Evolutionary conservation across 139 green algal species (phyloP), one percentile per base, ranked within the genome.

Genomic region (Zygnema cylindricum): DNA sequence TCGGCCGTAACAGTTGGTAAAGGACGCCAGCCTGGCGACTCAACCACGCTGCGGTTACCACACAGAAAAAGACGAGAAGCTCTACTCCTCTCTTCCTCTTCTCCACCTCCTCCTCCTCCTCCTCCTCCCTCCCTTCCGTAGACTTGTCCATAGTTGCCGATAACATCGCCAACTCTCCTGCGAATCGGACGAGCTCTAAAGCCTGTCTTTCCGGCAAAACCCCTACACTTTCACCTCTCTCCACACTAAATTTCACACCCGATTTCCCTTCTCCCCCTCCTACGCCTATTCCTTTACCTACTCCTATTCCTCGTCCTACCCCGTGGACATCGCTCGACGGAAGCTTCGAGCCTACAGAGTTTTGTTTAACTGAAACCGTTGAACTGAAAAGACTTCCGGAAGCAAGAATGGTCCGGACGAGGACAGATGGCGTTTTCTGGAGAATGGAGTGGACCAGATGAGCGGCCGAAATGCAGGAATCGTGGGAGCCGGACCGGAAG

Each of bases 281-380:
- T 16, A 69, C 86, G 57, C 81, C n/a, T 21, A 87, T 69, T 38
- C 82, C 81, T 63, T 86, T 86, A 7, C 63, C 43, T 38, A 35
- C 77, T 25, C 43, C 43, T 85, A 35, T 63, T 84, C n/a, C 81
- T 55, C 81, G 7, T 43, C 71, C 71, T 25, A 25, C 71, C 3
- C 41, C 11, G 38, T 16, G 3, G 3, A 25, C 41, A 25, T 3
- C 71, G 7, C 41, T 63, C 49, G 49, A 63, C 16, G 49, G 16
- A 63, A 25, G 49, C 49, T 63, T 63, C 16, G 49, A 63, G 49
- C 16, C 49, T 63, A 16, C 49, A 7, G 49, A 25, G 49, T 63
- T 7, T 16, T 63, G 49, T 63, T 16, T 16, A 25, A 63, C 16
- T 63, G 49, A 7, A 63, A 16, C 49, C 7, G 49, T 63, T 7